Evolutionary conservation across 306 rosid species (phyloP).

Genomic region (Pterocarpus macrocarpus): DNA sequence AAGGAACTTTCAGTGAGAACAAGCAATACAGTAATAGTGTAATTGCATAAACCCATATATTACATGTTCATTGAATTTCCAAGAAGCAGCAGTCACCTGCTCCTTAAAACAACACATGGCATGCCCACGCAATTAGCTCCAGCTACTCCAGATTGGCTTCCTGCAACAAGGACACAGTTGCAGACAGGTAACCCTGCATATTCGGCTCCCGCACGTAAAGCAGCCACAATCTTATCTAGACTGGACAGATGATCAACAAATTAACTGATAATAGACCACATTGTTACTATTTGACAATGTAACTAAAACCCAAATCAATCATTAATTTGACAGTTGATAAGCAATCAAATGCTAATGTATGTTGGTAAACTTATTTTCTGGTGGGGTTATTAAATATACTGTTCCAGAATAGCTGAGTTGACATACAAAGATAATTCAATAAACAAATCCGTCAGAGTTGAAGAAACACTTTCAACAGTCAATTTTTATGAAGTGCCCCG

Average conservation of each 20-base stretch:
- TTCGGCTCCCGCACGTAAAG: constrained; percentile 95
- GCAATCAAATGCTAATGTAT: constrained; percentile 29
- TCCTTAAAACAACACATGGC: constrained; percentile 86
- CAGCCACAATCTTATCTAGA: constrained; percentile 74
- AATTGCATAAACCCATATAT: constrained; percentile 20
- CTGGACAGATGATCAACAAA: constrained; percentile 62
- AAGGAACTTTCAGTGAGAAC: constrained; percentile 30
- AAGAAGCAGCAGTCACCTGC: constrained; percentile 71
- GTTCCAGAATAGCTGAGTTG: not conserved
- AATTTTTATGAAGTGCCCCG: too few species aligned
- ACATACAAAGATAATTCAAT: not conserved
- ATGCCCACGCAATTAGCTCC: constrained; percentile 86
- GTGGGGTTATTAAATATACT: not conserved
- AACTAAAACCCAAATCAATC: constrained; percentile 31
- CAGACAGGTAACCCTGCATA: constrained; percentile 67
- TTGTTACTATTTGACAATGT: not conserved
- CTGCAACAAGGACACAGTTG: constrained; percentile 86
- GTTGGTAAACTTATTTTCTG: not conserved
- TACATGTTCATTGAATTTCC: constrained; percentile 35
- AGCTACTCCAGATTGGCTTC: constrained; percentile 83
- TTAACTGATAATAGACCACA: constrained; percentile 38
- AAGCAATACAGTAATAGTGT: constrained; percentile 10
- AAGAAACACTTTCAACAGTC: constrained; percentile 4
- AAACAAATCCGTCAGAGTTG: not conserved
- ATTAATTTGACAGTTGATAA: constrained; percentile 18